phyloP scores from a whole-genome alignment of 805 yeast genomes.

The Sugiyamaella floridensis region DNA sequence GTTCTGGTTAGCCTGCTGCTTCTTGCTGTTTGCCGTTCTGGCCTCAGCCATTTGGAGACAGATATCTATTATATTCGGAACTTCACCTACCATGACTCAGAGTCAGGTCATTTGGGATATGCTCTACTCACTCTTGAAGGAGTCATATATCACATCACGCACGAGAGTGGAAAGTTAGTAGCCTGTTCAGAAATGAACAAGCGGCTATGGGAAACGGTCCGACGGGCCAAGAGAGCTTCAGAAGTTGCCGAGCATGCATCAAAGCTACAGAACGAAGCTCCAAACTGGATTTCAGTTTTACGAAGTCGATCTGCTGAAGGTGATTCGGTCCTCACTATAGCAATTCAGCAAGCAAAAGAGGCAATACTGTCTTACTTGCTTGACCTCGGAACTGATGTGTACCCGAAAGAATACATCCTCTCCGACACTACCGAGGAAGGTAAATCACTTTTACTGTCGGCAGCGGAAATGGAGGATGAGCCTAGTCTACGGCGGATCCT shows the following conservation, averaged over 20 bases:
- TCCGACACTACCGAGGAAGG: constrained; percentile 52
- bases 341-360: constrained; percentile 37
- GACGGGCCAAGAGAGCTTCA: constrained; percentile 24
- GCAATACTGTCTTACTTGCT: background rate
- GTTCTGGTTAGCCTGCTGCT: constrained; percentile 65
- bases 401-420: constrained; percentile 60
- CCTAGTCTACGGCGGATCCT: constrained; percentile 44
- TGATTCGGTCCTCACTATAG: constrained; percentile 62
- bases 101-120: constrained; percentile 63
- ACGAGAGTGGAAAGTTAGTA: constrained; percentile 36
- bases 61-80: constrained; percentile 61
- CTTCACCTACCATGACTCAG: constrained; percentile 45
- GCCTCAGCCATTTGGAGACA: constrained; percentile 49
- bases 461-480: constrained; percentile 49
- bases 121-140: constrained; percentile 80
- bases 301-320: constrained; percentile 47
- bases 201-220: constrained; percentile 48
- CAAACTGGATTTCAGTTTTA: constrained; percentile 24
- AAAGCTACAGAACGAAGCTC: constrained; percentile 1
- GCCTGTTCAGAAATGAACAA: constrained; percentile 42
- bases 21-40: constrained; percentile 60
- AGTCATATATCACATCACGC: constrained; percentile 57
- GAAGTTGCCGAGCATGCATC: background rate
- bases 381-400: background rate
- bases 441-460: constrained; percentile 51